Percentiles rank a stretch among this genome's conserved stretches.
Conservation (phyloP, 2,329 filamentous ascomycete species). For the Ceratocystis diversiconidia region DNA sequence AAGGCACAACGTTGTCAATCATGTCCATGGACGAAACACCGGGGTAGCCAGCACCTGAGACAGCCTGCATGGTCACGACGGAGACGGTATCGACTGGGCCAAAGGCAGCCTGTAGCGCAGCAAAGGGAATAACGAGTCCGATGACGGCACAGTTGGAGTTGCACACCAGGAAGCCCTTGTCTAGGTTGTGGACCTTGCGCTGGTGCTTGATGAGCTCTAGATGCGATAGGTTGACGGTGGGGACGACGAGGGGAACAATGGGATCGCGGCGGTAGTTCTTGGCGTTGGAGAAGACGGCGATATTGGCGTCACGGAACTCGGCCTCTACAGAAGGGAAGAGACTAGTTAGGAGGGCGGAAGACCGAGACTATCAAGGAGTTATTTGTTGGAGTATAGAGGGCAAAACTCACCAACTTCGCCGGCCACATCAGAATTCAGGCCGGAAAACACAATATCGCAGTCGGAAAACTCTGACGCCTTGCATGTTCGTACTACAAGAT, state of each 20-base stretch:
- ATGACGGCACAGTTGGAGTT: conserved; percentile 98
- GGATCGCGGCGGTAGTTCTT: conserved; percentile 93
- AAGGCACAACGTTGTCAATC: conserved; percentile 89
- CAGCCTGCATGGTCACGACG: conserved; percentile 88
- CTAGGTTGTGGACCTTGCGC: conserved; percentile 53
- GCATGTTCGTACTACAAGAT: conserved; percentile 77
- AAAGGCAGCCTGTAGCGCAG: conserved; percentile 73
- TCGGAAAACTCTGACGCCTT: conserved; percentile 67
- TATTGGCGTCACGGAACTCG: conserved; percentile 75
- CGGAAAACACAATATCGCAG: conserved; percentile 87
- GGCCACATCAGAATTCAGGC: conserved; percentile 82
- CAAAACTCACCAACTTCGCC: conserved; percentile 62
- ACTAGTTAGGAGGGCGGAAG: not conserved
- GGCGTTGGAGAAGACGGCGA: conserved; percentile 91
- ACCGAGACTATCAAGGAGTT: not conserved
- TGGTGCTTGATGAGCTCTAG: conserved; percentile 83
- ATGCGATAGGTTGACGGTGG: conserved; percentile 83
- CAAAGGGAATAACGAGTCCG: conserved; percentile 86
- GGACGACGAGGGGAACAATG: conserved; percentile 81
- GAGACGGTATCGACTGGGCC: conserved; percentile 61
- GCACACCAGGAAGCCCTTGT: conserved; percentile 86
- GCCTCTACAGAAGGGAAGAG: conserved; percentile 44
- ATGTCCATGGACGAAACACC: conserved; percentile 91
- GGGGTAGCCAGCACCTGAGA: conserved; percentile 83
- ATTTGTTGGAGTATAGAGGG: not conserved